These are phyloP conservation scores for Suhomyces choctaworum DNA, from an alignment of 1,139 yeast species.

Conservation along the genomic window DNA sequence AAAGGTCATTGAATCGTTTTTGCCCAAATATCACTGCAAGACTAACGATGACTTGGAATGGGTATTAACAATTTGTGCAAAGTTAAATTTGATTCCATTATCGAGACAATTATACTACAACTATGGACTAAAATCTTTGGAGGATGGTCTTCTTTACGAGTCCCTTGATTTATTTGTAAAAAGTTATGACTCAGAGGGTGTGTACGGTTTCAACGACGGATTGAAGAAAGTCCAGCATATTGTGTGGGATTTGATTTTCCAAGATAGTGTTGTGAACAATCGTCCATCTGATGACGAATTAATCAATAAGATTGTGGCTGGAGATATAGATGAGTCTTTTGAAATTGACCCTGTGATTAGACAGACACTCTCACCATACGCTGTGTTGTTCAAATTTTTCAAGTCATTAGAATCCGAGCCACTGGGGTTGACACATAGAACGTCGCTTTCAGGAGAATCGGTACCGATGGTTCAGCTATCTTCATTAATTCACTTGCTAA, in stretches of 20 bases:
- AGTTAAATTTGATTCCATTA: conserved; percentile 48
- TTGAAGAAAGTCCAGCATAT: conserved; percentile 42
- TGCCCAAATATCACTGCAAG: conserved; percentile 59
- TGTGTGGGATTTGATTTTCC: conserved; percentile 54
- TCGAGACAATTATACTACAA: conserved; percentile 51
- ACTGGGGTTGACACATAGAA: conserved; percentile 11
- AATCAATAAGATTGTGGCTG: conserved; percentile 53
- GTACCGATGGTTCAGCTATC: conserved; percentile 28
- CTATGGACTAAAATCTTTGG: conserved; percentile 41
- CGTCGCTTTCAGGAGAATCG: conserved; percentile 6
- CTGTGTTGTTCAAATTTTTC: conserved; percentile 57
- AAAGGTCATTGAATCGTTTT: conserved; percentile 54
- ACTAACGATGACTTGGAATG: conserved; percentile 80
- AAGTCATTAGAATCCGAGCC: conserved; percentile 26
- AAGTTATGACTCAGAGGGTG: conserved; percentile 52
- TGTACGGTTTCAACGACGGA: conserved; percentile 26
- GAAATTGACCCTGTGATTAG: conserved; percentile 56
- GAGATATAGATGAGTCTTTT: conserved; percentile 34
- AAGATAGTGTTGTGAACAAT: conserved; percentile 57
- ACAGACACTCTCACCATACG: conserved; percentile 73
- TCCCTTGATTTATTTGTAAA: conserved; percentile 68
- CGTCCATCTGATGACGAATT: conserved; percentile 55
- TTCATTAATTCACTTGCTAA: conserved; percentile 52
- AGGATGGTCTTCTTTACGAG: conserved; percentile 55
- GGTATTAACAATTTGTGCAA: conserved; percentile 61